Percentiles rank a stretch among this genome's conserved stretches.
Evolutionary conservation across 2,329 filamentous ascomycete species (phyloP).

Genomic region (Hymenotorrendiella dingleyae): DNA sequence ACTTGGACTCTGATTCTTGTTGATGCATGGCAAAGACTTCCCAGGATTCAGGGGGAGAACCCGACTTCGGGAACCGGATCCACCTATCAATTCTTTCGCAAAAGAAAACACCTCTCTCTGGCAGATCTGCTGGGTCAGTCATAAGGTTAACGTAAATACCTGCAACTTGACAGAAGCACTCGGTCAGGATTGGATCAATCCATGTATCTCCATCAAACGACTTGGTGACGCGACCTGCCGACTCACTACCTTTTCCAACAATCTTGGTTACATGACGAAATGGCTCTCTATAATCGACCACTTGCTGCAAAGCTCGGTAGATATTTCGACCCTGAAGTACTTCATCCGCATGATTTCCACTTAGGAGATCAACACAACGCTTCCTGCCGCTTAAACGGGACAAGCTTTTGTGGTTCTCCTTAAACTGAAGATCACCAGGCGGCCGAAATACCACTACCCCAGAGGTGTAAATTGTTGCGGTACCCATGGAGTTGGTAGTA

Average conservation of each 20-base stretch:
- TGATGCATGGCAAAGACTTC: constrained; percentile 21
- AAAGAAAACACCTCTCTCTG: constrained; percentile 28
- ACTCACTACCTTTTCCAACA: not conserved
- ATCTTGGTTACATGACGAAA: constrained; percentile 7
- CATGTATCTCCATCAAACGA: not conserved
- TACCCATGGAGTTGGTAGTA: no score
- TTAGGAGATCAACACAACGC: constrained; percentile 3
- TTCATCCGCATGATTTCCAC: constrained; percentile 4
- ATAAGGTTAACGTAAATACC: constrained; percentile 35
- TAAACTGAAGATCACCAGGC: not conserved
- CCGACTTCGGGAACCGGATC: constrained; percentile 29
- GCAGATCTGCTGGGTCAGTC: constrained; percentile 22
- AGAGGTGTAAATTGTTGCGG: no score
- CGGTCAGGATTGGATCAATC: constrained; percentile 16
- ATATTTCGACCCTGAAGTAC: constrained; percentile 8
- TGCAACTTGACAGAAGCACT: constrained; percentile 33
- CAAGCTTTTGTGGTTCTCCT: constrained; percentile 4
- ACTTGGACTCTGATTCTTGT: constrained; percentile 22
- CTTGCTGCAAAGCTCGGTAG: constrained; percentile 5
- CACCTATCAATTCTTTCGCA: constrained; percentile 28
- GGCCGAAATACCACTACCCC: constrained; percentile 1
- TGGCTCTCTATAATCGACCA: constrained; percentile 7
- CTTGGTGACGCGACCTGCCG: constrained; percentile 5
- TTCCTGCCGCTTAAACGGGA: constrained; percentile 1
- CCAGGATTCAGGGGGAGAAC: not conserved